phyloP scores from a whole-genome alignment of 2,329 filamentous ascomycete genomes.

The Anthostomella pinea region DNA sequence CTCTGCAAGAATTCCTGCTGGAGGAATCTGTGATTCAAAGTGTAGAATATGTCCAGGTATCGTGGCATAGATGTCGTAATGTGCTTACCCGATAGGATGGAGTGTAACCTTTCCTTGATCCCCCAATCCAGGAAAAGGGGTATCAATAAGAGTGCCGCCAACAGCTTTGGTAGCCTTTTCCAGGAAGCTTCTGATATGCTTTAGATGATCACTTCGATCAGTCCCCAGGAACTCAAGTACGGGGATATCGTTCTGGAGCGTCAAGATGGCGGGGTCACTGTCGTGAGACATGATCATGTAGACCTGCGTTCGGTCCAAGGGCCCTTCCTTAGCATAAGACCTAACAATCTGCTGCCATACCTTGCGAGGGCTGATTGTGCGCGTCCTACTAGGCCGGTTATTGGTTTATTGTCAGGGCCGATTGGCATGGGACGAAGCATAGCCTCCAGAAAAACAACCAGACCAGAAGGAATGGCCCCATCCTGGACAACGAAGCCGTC shows the following conservation, averaged over 20 bases:
- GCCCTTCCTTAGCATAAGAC: conserved; percentile 54
- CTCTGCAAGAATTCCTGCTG: too few relatives aligned
- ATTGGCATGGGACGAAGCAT: conserved; percentile 55
- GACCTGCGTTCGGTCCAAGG: conserved; percentile 57
- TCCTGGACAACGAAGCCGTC: conserved; percentile 65
- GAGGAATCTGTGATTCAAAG: too few relatives aligned
- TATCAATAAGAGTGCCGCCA: conserved; percentile 58
- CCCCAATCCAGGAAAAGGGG: conserved; percentile 55
- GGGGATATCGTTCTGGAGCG: conserved; percentile 57
- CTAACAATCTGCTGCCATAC: conserved; percentile 54
- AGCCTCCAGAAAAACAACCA: conserved; percentile 53
- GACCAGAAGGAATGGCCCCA: conserved; percentile 56
- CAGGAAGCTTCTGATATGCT: conserved; percentile 50
- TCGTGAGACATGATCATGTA: conserved; percentile 69
- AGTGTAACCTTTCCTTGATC: conserved; percentile 60
- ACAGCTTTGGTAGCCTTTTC: conserved; percentile 53
- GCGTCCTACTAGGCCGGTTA: conserved; percentile 38
- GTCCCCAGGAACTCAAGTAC: conserved; percentile 59
- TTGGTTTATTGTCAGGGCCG: conserved; percentile 38
- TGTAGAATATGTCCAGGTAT: too few relatives aligned
- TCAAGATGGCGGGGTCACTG: conserved; percentile 58
- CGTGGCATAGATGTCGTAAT: too few relatives aligned
- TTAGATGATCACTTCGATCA: conserved; percentile 52
- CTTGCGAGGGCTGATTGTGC: conserved; percentile 47
- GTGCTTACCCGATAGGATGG: conserved; percentile 58